A percentile compares a stretch with the other conserved stretches of the same genome.
Evolutionary conservation across 129 eudicot species (phyloP).

Genomic region (Dittrichia graveolens): DNA sequence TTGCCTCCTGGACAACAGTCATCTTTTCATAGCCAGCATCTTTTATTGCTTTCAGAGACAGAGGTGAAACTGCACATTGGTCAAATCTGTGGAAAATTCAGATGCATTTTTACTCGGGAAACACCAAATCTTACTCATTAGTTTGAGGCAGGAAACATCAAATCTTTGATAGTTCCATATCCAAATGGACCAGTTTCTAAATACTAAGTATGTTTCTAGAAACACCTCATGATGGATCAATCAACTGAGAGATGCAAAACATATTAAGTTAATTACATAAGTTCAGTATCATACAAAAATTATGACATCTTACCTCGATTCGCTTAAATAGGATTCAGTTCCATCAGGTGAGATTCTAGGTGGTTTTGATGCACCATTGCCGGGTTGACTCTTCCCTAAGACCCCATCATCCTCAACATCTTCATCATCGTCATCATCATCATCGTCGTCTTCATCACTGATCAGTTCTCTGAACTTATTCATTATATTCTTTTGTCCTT

Average conservation of each 20-base stretch:
- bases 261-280: background rate
- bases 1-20: constrained; percentile 98
- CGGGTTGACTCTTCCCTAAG: constrained; percentile 21
- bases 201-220: background rate
- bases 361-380: constrained; percentile 2
- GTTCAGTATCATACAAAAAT: background rate
- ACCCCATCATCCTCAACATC: constrained; percentile 33
- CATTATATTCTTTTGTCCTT: constrained; percentile 32
- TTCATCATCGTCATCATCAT: constrained; percentile 39
- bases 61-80: constrained; percentile 77
- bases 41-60: constrained; percentile 79
- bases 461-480: constrained; percentile 57
- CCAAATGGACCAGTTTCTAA: background rate
- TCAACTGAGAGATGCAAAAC: background rate
- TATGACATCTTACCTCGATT: constrained; percentile 56
- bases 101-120: background rate
- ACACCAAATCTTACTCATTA: background rate
- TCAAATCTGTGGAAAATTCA: constrained; percentile 64
- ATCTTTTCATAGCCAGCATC: constrained; percentile 96
- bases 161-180: background rate
- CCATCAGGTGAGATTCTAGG: constrained; percentile 48
- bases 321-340: constrained; percentile 75
- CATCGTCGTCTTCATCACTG: constrained; percentile 57
- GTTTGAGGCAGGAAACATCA: background rate
- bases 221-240: background rate